phyloP scores from a whole-genome alignment of 352 stramenopile genomes.

The Phytopythium oedochilum region DNA sequence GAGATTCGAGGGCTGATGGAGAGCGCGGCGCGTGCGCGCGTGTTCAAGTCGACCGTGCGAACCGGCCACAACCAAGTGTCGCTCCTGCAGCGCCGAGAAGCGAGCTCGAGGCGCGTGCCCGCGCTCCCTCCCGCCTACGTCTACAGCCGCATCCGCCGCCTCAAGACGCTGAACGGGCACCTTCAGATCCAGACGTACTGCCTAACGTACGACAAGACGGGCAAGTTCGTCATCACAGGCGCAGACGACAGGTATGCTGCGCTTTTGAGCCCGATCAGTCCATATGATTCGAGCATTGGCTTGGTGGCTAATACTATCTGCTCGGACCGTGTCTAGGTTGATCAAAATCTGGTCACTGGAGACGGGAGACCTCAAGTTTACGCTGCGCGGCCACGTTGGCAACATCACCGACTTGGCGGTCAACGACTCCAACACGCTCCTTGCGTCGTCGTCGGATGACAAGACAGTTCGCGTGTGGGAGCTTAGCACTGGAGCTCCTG shows the following conservation, averaged over 20 bases:
- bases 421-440: slow-evolving; percentile 72
- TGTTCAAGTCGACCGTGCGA: slow-evolving; percentile 42
- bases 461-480: slow-evolving; percentile 89
- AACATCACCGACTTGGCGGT: slow-evolving; percentile 90
- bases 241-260: slow-evolving; percentile 91
- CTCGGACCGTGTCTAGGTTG: no score
- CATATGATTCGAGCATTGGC: no score
- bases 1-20: slow-evolving; percentile 31
- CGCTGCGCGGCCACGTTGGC: slow-evolving; percentile 78
- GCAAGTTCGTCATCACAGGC: slow-evolving; percentile 95
- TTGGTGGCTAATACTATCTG: no score
- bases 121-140: slow-evolving; percentile 50
- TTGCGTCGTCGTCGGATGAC: slow-evolving; percentile 86
- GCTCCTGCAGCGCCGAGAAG: slow-evolving; percentile 43
- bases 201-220: slow-evolving; percentile 94
- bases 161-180: slow-evolving; percentile 92
- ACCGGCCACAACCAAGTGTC: slow-evolving; percentile 60
- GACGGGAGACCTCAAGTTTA: slow-evolving; percentile 79
- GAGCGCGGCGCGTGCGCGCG: slow-evolving; percentile 25
- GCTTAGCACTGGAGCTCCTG: slow-evolving; percentile 70
- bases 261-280: no score
- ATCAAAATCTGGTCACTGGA: slow-evolving; percentile 96
- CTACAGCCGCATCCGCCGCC: slow-evolving; percentile 70
- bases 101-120: slow-evolving; percentile 22
- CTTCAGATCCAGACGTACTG: slow-evolving; percentile 94